Evolutionary conservation across 192 early-diverging fungal genomes (phyloP).

Genomic region (Umbelopsis sp.): DNA sequence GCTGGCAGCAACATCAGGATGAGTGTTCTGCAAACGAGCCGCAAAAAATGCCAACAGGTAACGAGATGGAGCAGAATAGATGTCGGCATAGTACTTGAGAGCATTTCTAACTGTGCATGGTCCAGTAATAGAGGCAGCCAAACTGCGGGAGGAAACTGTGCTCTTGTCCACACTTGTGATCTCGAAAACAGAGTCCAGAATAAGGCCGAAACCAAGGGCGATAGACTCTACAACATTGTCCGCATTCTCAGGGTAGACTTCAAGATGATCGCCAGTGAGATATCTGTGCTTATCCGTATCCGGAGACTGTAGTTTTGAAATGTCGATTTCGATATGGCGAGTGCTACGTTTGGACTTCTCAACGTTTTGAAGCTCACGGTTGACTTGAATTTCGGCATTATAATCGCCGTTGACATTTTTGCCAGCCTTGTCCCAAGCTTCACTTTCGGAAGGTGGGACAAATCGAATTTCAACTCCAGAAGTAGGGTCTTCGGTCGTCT

Average conservation of each 20-base stretch:
- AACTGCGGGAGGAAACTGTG: constrained; percentile 46
- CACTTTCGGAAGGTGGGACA: constrained; percentile 16
- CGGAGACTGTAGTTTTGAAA: constrained; percentile 30
- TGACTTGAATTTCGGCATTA: constrained; percentile 40
- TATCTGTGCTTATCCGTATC: constrained; percentile 27
- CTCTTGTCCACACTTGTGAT: constrained; percentile 31
- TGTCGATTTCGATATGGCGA: constrained; percentile 46
- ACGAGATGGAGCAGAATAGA: constrained; percentile 46
- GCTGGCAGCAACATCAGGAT: constrained; percentile 37
- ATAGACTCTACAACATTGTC: constrained; percentile 42
- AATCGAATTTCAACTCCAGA: constrained; percentile 21
- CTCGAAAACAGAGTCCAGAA: constrained; percentile 56
- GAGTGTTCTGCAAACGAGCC: constrained; percentile 33
- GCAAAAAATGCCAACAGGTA: constrained; percentile 44
- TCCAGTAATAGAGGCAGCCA: constrained; percentile 41
- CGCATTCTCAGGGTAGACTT: constrained; percentile 50
- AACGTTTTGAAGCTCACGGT: constrained; percentile 45
- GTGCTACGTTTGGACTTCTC: constrained; percentile 44
- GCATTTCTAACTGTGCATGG: constrained; percentile 53
- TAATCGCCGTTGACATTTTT: constrained; percentile 26
- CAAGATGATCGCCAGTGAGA: constrained; percentile 58
- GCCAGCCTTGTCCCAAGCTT: constrained; percentile 17
- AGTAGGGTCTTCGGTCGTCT: neutral
- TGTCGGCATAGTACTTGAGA: constrained; percentile 50
- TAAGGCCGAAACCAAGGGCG: constrained; percentile 47